A percentile compares a stretch with the other conserved stretches of the same genome.
Conservation (phyloP, 1,139 yeast species). For the Lodderomyces jiufengensis region DNA sequence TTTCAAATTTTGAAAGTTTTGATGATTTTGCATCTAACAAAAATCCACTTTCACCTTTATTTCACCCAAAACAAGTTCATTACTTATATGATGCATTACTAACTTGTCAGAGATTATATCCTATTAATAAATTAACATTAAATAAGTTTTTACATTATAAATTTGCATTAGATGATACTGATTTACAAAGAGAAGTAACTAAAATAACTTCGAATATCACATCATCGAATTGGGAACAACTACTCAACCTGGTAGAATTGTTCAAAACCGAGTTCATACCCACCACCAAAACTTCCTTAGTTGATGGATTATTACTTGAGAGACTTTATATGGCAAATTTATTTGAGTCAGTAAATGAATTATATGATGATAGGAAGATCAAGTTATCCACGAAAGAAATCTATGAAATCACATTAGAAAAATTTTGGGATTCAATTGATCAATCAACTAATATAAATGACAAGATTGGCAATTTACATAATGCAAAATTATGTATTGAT, state of each 20-base stretch:
- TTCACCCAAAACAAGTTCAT: slow-evolving; percentile 22
- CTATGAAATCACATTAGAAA: slow-evolving; percentile 24
- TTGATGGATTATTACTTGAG: slow-evolving; percentile 34
- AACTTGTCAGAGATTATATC: slow-evolving; percentile 40
- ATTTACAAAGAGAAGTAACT: slow-evolving; percentile 23
- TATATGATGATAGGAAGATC: slow-evolving; percentile 16
- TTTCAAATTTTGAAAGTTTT: slow-evolving; percentile 1
- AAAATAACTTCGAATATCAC: slow-evolving; percentile 31
- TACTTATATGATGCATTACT: slow-evolving; percentile 26
- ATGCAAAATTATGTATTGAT: slow-evolving; percentile 38
- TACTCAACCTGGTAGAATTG: slow-evolving; percentile 21
- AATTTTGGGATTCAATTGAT: slow-evolving; percentile 55
- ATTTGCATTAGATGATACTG: slow-evolving; percentile 18
- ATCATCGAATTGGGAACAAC: slow-evolving; percentile 29
- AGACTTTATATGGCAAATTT: slow-evolving; percentile 36
- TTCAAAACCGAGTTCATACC: slow-evolving; percentile 24
- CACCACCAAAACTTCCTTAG: slow-evolving; percentile 18
- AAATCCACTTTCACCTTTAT: slow-evolving; percentile 18
- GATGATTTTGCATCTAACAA: slow-evolving; percentile 5
- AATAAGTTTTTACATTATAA: slow-evolving; percentile 32
- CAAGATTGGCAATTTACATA: slow-evolving; percentile 41
- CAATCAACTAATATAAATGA: slow-evolving; percentile 49
- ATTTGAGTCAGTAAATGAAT: slow-evolving; percentile 27
- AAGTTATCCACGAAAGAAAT: slow-evolving; percentile 17
- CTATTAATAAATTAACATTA: slow-evolving; percentile 40